A percentile compares a stretch with the other conserved stretches of the same genome.
Conservation (phyloP, 495 filamentous ascomycete species). For the Thermochaetoides thermophila region DNA sequence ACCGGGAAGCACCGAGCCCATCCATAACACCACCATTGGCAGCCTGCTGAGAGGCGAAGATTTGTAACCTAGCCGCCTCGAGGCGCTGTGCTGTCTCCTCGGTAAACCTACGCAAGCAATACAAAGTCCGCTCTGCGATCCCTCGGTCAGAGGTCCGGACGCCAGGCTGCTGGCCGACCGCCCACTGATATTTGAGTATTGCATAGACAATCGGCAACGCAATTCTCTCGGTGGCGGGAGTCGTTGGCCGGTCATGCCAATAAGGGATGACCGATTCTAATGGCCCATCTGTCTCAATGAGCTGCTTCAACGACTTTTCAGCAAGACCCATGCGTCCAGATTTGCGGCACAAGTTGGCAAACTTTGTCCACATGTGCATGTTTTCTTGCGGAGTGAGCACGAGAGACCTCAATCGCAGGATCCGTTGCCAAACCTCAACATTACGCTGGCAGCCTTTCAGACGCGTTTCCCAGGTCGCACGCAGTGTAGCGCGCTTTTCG, state of each 20-base stretch:
- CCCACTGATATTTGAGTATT: conserved; percentile 89
- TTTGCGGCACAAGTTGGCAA: conserved; percentile 92
- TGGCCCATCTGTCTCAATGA: conserved; percentile 45
- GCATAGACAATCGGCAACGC: conserved; percentile 79
- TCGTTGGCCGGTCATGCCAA: conserved; percentile 35
- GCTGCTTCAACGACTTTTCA: conserved; percentile 79
- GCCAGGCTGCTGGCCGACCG: conserved; percentile 42
- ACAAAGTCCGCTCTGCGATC: conserved; percentile 47
- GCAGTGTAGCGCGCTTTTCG: conserved; percentile 79
- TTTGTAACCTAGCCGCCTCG: conserved; percentile 35
- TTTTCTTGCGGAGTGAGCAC: conserved; percentile 85
- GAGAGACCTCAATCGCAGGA: conserved; percentile 86
- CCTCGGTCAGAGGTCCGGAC: conserved; percentile 23
- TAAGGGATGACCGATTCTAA: conserved; percentile 42
- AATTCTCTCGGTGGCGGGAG: conserved; percentile 24
- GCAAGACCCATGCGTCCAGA: conserved; percentile 89
- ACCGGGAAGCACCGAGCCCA: conserved; percentile 34
- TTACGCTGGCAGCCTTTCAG: conserved; percentile 92
- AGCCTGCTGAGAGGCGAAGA: conserved; percentile 39
- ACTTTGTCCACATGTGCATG: conserved; percentile 98
- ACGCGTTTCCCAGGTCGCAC: conserved; percentile 86
- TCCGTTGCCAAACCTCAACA: conserved; percentile 95
- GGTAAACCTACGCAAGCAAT: conserved; percentile 70
- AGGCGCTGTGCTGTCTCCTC: conserved; percentile 61
- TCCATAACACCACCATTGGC: conserved; percentile 36